phyloP scores from a whole-genome alignment of 345 rosid genomes.

The Eucalyptus urophylla region DNA sequence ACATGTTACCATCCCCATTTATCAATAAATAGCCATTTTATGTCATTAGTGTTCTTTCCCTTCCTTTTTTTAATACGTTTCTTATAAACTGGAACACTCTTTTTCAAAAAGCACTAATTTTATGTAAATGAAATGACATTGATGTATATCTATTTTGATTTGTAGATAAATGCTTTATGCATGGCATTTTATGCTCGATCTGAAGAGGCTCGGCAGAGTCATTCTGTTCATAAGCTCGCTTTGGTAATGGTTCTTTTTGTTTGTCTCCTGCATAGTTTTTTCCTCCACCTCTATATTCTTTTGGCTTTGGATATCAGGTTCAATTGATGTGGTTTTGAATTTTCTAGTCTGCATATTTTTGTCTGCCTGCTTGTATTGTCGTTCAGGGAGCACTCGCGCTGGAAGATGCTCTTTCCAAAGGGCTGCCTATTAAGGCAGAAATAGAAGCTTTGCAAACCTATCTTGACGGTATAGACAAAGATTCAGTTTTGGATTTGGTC shows the following conservation, averaged over 20 bases:
- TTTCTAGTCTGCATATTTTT: not conserved
- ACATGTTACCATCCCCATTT: not conserved
- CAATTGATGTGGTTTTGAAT: not conserved
- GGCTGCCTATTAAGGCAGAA: conserved; percentile 79
- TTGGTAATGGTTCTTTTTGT: conserved; percentile 32
- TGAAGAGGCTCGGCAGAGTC: conserved; percentile 84
- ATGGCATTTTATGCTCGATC: conserved; percentile 96
- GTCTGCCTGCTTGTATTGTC: not conserved
- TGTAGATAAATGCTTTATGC: conserved; percentile 75
- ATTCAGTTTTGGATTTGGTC: conserved; percentile 64
- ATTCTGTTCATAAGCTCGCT: conserved; percentile 93
- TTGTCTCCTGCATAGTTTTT: not conserved
- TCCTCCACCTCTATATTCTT: not conserved
- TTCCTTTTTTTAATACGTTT: not conserved
- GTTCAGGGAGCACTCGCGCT: conserved; percentile 79
- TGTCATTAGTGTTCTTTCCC: not conserved
- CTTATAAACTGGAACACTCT: not conserved
- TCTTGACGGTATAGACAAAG: conserved; percentile 63
- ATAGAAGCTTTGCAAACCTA: conserved; percentile 44
- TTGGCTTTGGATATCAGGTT: not conserved
- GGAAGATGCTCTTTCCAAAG: conserved; percentile 85
- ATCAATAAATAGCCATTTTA: not conserved
- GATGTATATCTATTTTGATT: not conserved
- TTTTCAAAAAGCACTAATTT: not conserved
- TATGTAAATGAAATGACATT: not conserved